Conservation (phyloP, 2,329 filamentous ascomycete genomes). For the Ascochyta fabae region DNA sequence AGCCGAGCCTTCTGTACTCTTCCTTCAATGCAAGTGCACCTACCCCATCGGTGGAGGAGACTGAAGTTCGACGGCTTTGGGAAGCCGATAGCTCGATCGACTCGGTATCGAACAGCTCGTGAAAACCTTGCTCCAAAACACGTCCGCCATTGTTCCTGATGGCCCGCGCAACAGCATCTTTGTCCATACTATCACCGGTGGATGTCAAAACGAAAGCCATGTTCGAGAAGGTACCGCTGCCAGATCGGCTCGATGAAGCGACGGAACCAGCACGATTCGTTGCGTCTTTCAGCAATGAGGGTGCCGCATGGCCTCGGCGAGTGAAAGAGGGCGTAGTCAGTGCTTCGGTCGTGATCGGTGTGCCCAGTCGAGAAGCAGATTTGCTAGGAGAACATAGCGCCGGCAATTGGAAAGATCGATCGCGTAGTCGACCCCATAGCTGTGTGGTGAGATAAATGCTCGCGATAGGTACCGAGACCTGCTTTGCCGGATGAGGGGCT, state of each 20-base stretch:
- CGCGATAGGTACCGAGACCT: constrained; percentile 49
- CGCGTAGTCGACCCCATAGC: constrained; percentile 52
- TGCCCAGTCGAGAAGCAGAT: constrained; percentile 29
- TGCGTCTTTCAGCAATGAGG: constrained; percentile 36
- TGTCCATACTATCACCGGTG: constrained; percentile 59
- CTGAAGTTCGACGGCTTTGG: constrained; percentile 20
- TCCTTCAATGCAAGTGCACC: constrained; percentile 61
- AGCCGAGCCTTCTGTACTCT: constrained; percentile 66
- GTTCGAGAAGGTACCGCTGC: constrained; percentile 67
- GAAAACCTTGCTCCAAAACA: constrained; percentile 77
- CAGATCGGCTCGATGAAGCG: constrained; percentile 33
- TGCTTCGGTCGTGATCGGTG: constrained; percentile 40
- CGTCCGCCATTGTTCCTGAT: constrained; percentile 76
- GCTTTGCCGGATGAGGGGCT: constrained; percentile 23
- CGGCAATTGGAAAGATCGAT: constrained; percentile 46
- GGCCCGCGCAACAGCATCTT: constrained; percentile 63
- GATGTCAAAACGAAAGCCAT: constrained; percentile 92
- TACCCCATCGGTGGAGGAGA: constrained; percentile 20
- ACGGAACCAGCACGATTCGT: constrained; percentile 38
- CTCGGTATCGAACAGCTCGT: constrained; percentile 73
- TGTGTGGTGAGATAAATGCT: constrained; percentile 54
- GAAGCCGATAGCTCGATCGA: constrained; percentile 25
- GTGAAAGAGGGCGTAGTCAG: constrained; percentile 58
- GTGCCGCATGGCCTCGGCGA: constrained; percentile 47
- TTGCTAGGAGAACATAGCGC: constrained; percentile 25